Evolutionary conservation across 2,329 filamentous ascomycete species (phyloP), one percentile per base, ranked within the genome.

Genomic region (Trichoderma brevicompactum): DNA sequence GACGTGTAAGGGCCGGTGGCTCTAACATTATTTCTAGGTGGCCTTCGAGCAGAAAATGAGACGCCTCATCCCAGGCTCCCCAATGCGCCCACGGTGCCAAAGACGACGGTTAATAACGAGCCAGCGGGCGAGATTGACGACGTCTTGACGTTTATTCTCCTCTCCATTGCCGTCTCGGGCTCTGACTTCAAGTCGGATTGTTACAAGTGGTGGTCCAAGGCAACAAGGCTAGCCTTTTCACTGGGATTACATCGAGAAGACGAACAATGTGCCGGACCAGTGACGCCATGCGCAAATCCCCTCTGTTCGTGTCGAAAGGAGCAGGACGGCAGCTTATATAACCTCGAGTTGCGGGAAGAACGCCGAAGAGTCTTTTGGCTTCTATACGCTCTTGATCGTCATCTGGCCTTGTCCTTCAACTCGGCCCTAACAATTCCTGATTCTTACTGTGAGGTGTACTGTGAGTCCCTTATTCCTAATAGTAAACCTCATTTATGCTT

Each of bases 181-280:
- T 77, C 80, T 10, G 80, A 82, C 56, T 82, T 81, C 74, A 83
- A 83, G 69, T 77, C 78, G 4, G 82, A 83, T 66, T 79, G 77
- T 65, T 74, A 80, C 60, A 80, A 78, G 65, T 83, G 81, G 81
- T 81, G 79, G 79, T 78, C 76, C 65, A 81, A 81, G 67, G 77
- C 80, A 1, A 70, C 76, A 0, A 69, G 77, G 12, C 70, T 83
- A 32, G 78, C 78, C 13, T 71, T 74, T 15, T 75, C 76, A 1
- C 70, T 80, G 34, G 74, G 75, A 5, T 73, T 80, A 12, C 77
- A 78, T 60, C 72, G 75, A 32, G 77, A 80, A 66, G 79, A 79
- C 63, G 79, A 78, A 58, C 68, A 66, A 46, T 75, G 68, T 66
- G 69, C 65, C 64, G 74, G 71, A 4, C 66, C 70, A 5, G 69